These are phyloP conservation scores for Morella rubra DNA, from an alignment of 306 rosid species.

Conservation along the genomic window DNA sequence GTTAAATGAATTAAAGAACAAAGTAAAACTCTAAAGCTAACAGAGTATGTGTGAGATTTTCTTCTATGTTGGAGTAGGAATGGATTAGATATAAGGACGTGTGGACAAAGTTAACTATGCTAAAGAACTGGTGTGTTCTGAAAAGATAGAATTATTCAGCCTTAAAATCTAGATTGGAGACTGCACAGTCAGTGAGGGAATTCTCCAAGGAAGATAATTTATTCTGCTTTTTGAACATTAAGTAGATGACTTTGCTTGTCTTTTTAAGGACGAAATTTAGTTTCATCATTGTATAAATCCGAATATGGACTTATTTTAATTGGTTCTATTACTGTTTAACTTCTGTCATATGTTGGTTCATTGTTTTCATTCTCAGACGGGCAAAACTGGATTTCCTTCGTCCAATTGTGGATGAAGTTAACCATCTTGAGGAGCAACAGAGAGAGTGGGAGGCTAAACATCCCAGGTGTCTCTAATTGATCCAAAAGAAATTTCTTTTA, in stretches of 20 bases:
- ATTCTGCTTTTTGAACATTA: background rate
- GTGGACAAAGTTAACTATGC: background rate
- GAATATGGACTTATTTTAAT: background rate
- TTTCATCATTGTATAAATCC: background rate
- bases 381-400: constrained; percentile 49
- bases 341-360: background rate
- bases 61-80: background rate
- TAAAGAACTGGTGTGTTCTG: background rate
- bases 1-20: background rate
- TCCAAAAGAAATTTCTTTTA: background rate
- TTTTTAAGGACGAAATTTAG: background rate
- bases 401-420: constrained; percentile 51
- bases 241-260: background rate
- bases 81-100: background rate
- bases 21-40: background rate
- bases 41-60: background rate
- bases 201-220: background rate
- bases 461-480: constrained; percentile 44
- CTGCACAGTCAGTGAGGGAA: background rate
- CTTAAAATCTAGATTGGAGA: background rate
- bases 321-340: background rate
- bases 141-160: background rate
- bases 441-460: constrained; percentile 46
- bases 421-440: constrained; percentile 47
- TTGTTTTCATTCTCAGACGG: constrained; percentile 39